Conservation (phyloP, 2,329 filamentous ascomycete genomes). For the Trichoderma hamatum region DNA sequence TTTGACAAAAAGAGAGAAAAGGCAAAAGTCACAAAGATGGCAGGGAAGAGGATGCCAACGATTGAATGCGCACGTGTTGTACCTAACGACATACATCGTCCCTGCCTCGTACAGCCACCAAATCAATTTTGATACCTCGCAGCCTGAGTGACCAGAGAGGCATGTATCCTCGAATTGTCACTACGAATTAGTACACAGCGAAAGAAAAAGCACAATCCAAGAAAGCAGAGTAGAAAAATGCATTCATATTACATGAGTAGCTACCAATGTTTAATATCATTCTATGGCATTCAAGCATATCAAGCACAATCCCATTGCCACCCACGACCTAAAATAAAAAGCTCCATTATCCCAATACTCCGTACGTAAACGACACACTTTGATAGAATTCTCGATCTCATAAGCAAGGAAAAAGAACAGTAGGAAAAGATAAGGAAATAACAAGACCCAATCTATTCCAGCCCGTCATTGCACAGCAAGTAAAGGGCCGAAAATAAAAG, state of each 20-base stretch:
- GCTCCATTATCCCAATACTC: background rate
- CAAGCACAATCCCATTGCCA: too few relatives aligned
- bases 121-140: too few relatives aligned
- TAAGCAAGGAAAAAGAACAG: background rate
- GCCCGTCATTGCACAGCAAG: background rate
- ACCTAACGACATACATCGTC: too few relatives aligned
- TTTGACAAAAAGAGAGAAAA: background rate
- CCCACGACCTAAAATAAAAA: background rate
- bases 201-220: background rate
- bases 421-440: background rate
- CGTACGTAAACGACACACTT: background rate
- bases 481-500: background rate
- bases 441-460: conserved; percentile 12
- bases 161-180: too few relatives aligned
- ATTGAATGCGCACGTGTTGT: background rate
- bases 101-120: background rate
- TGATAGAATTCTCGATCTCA: background rate
- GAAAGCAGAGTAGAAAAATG: background rate
- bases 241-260: background rate
- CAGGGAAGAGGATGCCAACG: background rate
- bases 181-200: too few relatives aligned
- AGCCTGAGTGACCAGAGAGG: too few relatives aligned
- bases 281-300: background rate
- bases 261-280: background rate
- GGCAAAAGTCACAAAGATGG: background rate